A percentile compares a stretch with the other conserved stretches of the same genome.
phyloP scores from a whole-genome alignment of 2,329 filamentous ascomycete species.

The Colletotrichum nymphaeae region DNA sequence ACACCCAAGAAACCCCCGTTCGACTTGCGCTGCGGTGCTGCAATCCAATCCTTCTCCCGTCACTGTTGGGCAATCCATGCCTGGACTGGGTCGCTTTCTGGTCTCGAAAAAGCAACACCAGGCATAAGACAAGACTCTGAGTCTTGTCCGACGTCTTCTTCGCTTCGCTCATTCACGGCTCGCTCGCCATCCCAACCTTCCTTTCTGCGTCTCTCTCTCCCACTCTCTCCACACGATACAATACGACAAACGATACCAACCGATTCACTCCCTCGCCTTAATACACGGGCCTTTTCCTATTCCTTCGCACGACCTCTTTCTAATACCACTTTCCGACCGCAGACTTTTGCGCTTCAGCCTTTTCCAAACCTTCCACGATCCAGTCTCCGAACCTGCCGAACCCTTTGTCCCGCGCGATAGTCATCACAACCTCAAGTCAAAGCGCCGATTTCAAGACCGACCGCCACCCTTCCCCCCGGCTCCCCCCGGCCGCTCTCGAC shows the following conservation, averaged over 20 bases:
- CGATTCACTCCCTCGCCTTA: slow-evolving; percentile 8
- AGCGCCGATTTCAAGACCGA: slow-evolving; percentile 21
- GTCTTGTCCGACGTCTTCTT: slow-evolving; percentile 12
- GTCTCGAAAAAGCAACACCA: slow-evolving; percentile 30
- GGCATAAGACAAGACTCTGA: slow-evolving; percentile 19
- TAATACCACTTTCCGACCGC: slow-evolving; percentile 23
- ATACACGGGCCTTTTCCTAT: slow-evolving; percentile 26
- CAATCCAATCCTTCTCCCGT: slow-evolving; percentile 11
- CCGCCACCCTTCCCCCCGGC: neutral
- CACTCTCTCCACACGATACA: slow-evolving; percentile 17
- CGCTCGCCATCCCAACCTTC: slow-evolving; percentile 19
- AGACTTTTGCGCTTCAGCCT: slow-evolving; percentile 24
- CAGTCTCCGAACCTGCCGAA: slow-evolving; percentile 20
- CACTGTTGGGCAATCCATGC: slow-evolving; percentile 9
- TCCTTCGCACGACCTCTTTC: slow-evolving; percentile 30
- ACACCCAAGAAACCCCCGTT: neutral
- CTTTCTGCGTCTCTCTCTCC: slow-evolving; percentile 23
- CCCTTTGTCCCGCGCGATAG: neutral
- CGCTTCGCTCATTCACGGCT: slow-evolving; percentile 30
- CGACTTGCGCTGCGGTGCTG: neutral
- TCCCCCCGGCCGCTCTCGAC: neutral
- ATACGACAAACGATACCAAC: slow-evolving; percentile 12
- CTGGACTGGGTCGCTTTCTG: slow-evolving; percentile 20
- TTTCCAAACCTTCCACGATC: slow-evolving; percentile 15
- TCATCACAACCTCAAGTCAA: slow-evolving; percentile 20